Evolutionary conservation across 768 basidiomycete species (phyloP).

Genomic region (Boletus fagicola): DNA sequence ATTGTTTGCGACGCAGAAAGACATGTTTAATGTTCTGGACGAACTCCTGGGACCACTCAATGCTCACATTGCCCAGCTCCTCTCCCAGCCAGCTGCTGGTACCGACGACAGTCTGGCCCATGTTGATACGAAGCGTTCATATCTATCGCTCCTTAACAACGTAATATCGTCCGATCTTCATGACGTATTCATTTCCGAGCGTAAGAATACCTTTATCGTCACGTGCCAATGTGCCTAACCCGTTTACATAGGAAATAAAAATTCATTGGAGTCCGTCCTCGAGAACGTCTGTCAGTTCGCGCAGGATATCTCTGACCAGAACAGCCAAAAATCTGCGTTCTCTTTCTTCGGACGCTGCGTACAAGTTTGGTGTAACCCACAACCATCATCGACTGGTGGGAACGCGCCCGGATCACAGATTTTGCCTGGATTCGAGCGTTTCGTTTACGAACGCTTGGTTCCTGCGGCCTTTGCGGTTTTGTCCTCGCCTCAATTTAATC

Average conservation of each 20-base stretch:
- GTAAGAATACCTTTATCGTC: constrained; percentile 45
- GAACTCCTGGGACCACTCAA: constrained; percentile 86
- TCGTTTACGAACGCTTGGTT: constrained; percentile 84
- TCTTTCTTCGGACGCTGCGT: constrained; percentile 72
- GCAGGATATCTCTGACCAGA: constrained; percentile 71
- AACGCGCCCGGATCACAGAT: constrained; percentile 36
- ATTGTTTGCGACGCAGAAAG: constrained; percentile 47
- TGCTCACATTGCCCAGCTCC: constrained; percentile 71
- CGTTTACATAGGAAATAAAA: constrained; percentile 53
- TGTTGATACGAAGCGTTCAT: constrained; percentile 82
- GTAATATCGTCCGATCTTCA: constrained; percentile 82
- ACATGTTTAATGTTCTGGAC: constrained; percentile 86
- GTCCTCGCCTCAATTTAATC: constrained; percentile 75
- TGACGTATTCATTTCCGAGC: constrained; percentile 81
- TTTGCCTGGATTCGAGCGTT: constrained; percentile 88
- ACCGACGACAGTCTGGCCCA: constrained; percentile 85
- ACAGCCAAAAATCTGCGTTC: constrained; percentile 77
- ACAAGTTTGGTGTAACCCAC: constrained; percentile 62
- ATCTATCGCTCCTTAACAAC: constrained; percentile 76
- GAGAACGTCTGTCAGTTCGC: constrained; percentile 71
- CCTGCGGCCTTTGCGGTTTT: constrained; percentile 82
- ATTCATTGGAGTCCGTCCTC: constrained; percentile 69
- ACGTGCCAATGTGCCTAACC: neutral
- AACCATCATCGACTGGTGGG: constrained; percentile 32
- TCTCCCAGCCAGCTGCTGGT: constrained; percentile 79